phyloP scores from a whole-genome alignment of 139 green algal genomes.

The Gonium pectorale region DNA sequence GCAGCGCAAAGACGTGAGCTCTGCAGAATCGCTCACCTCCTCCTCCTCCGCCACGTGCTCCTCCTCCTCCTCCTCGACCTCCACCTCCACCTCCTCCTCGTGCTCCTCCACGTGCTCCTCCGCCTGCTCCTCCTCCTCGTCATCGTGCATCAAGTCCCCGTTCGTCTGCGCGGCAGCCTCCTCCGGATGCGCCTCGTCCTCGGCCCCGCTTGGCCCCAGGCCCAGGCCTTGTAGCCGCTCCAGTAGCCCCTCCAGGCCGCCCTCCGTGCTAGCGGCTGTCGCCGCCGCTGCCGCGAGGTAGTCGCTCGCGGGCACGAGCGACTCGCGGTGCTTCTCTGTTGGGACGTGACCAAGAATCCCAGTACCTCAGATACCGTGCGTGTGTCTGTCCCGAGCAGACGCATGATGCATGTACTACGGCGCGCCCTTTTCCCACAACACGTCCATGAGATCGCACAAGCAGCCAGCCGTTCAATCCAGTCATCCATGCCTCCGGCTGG shows the following conservation, averaged over 20 bases:
- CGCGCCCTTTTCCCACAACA: too few species aligned
- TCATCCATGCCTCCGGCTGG: too few species aligned
- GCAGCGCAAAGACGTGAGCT: too few species aligned
- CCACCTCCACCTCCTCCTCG: constrained; percentile 53
- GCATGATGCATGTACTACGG: too few species aligned
- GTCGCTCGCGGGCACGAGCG: background rate
- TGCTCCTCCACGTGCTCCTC: constrained; percentile 36
- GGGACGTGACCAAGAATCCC: too few species aligned
- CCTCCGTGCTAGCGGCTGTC: constrained; percentile 27
- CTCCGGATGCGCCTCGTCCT: constrained; percentile 34
- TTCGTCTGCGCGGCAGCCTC: background rate
- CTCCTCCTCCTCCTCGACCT: constrained; percentile 63
- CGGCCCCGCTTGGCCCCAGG: background rate
- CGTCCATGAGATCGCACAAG: too few species aligned
- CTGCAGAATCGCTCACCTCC: too few species aligned
- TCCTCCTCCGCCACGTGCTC: constrained; percentile 22
- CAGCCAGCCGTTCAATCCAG: too few species aligned
- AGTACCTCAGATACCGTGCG: too few species aligned
- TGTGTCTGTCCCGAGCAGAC: too few species aligned
- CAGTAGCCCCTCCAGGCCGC: constrained; percentile 20
- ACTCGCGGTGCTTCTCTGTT: background rate
- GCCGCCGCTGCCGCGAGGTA: constrained; percentile 44
- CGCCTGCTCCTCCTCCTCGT: constrained; percentile 36
- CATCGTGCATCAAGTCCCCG: constrained; percentile 13
- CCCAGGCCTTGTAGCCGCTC: constrained; percentile 3